Evolutionary conservation across 352 stramenopile species (phyloP).

Genomic region (Globisporangium uncinulatum): DNA sequence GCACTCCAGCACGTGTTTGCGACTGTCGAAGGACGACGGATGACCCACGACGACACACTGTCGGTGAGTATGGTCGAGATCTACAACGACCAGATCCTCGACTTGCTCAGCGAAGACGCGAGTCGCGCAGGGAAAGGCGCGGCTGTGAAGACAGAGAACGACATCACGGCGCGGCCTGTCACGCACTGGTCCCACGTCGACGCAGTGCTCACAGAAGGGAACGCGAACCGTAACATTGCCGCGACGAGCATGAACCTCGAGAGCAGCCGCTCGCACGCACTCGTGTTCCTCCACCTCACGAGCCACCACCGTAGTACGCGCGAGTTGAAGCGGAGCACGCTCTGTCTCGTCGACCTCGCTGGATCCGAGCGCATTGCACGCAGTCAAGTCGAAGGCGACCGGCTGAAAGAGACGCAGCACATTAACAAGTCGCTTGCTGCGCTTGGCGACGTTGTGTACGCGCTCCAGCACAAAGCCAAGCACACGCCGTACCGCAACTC

Average conservation of each 20-base stretch:
- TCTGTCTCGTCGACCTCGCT: conserved; percentile 88
- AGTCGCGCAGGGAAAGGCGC: conserved; percentile 38
- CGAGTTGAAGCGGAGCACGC: conserved; percentile 72
- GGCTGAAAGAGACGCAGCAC: conserved; percentile 95
- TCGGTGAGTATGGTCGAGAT: conserved; percentile 97
- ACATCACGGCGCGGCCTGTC: conserved; percentile 56
- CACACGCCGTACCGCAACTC: conserved; percentile 95
- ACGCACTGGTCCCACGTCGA: conserved; percentile 65
- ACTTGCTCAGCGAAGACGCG: conserved; percentile 73
- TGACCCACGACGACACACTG: conserved; percentile 66
- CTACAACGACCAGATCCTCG: conserved; percentile 92
- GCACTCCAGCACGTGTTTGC: conserved; percentile 95
- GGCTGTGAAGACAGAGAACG: conserved; percentile 59
- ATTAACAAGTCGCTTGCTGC: conserved; percentile 98
- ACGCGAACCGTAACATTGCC: conserved; percentile 78
- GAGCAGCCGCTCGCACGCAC: conserved; percentile 80
- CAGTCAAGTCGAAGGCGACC: conserved; percentile 78
- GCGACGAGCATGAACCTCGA: conserved; percentile 84
- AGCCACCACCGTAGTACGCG: conserved; percentile 66
- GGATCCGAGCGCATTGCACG: conserved; percentile 93
- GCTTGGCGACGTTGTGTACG: conserved; percentile 96
- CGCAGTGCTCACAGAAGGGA: conserved; percentile 61
- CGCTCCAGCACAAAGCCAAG: conserved; percentile 87
- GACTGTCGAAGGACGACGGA: conserved; percentile 60
- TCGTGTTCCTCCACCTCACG: conserved; percentile 74